Evolutionary conservation across 2,329 filamentous ascomycete genomes (phyloP).

Genomic region (Ophiostoma ips): DNA sequence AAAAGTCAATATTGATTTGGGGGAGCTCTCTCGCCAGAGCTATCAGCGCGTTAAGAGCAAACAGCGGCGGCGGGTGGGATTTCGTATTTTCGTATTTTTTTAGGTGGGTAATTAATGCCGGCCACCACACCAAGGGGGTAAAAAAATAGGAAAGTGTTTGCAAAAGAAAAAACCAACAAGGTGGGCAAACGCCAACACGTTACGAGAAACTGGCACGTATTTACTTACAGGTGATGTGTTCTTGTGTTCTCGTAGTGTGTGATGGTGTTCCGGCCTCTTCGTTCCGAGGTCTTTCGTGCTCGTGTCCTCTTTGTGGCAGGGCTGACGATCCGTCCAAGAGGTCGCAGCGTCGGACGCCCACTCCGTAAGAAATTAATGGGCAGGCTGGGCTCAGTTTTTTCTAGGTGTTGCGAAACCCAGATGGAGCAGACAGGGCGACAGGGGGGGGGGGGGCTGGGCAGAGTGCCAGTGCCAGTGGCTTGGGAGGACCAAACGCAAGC

Average conservation of each 20-base stretch:
- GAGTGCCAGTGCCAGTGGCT: neutral
- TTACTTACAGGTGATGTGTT: neutral
- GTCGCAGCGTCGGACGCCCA: neutral
- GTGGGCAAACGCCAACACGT: no score
- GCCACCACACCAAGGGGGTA: neutral
- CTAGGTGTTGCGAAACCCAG: neutral
- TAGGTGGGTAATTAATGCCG: neutral
- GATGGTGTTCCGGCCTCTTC: neutral
- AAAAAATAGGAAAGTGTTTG: neutral
- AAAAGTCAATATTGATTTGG: constrained; percentile 12
- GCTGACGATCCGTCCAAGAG: neutral
- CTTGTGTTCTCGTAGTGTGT: neutral
- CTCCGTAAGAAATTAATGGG: neutral
- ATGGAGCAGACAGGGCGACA: neutral
- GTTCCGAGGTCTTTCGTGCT: neutral
- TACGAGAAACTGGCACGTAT: no score
- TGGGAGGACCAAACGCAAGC: no score
- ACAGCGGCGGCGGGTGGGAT: neutral
- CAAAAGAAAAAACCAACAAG: neutral
- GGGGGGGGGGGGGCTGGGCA: neutral
- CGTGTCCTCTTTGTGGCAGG: neutral
- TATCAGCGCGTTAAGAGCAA: neutral
- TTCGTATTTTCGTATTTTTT: constrained; percentile 3
- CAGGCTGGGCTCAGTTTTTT: neutral
- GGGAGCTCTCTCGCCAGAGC: constrained; percentile 4